Base-by-base conservation (phyloP, 306 rosid genomes). In the Dalbergia cultrata region DNA sequence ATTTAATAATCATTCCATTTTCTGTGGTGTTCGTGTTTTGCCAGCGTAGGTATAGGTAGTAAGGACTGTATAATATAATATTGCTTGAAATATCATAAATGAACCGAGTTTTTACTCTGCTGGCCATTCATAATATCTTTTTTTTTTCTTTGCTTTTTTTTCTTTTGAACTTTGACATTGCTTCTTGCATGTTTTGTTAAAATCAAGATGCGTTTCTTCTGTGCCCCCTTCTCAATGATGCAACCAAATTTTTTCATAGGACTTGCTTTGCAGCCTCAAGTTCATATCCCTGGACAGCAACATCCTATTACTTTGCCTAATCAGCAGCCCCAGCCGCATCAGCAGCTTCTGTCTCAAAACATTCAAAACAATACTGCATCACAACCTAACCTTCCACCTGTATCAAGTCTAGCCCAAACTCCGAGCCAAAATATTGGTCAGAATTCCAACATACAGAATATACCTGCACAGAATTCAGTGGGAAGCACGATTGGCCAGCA, bases 271-370 rank as follows among this genome's bases (percentile, higher is more conserved):
- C 96, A 62, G 83, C 10, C 92, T 61, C 95, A 86, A 82, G 84
- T 78, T 68, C 87, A 76, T 73, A 92, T 85, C 82, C 90, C 81
- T 61, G 97, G 91, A 78, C 95, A 88, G 54, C 86, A 94, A 33
- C 86, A 90, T 71, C 64, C 95, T 81, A 84, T 85, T 58, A 83
- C 86, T 16, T 21, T 88, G 86, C 70, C 91, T 50, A 86, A 84
- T 85, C 97, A 86, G 83, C 97, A 86, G 83, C 33, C 93, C 56
- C 97, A 88, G 75, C 41, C 78, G 4, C 97, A 91, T 44, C 99
- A 91, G 50, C 97, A 88, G 77, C 70, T 88, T 74, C 75, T 89
- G 37, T 67, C 97, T n/a, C 97, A 91, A 62, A 93, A 82, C 64
- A 85, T 92, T 75, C 98, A 85, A 79, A 95, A 84, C 79, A 86